phyloP scores from a whole-genome alignment of 257 asterid species.

The Fraxinus americana region DNA sequence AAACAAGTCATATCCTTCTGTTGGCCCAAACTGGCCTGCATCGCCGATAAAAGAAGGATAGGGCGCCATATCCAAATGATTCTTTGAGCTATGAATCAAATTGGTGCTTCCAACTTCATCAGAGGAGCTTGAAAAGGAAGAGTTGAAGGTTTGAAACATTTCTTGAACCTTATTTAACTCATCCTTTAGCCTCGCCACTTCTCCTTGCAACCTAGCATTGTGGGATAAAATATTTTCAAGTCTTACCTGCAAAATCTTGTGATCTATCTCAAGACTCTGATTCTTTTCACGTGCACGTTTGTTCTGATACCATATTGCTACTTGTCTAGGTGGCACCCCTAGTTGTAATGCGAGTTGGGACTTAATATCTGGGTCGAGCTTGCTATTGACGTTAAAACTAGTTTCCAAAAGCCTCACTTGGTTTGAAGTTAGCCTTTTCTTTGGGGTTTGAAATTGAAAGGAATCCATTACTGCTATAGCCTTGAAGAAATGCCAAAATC shows the following conservation, averaged over 20 bases:
- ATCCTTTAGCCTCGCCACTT: constrained; percentile 46
- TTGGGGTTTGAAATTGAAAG: constrained; percentile 31
- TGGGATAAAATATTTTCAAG: constrained; percentile 41
- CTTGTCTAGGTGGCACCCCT: constrained; percentile 59
- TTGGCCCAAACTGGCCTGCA: constrained; percentile 36
- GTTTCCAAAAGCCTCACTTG: constrained; percentile 55
- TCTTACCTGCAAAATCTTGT: constrained; percentile 42
- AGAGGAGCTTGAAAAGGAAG: constrained; percentile 34
- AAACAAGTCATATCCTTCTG: constrained; percentile 38
- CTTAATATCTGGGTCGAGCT: constrained; percentile 59
- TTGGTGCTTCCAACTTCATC: constrained; percentile 53
- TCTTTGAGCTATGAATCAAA: constrained; percentile 21
- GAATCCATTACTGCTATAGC: constrained; percentile 31
- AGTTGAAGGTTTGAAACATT: too few relatives aligned
- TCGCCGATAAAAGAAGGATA: constrained; percentile 46
- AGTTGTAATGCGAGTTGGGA: constrained; percentile 53
- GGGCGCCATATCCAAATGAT: constrained; percentile 45
- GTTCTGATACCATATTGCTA: constrained; percentile 78
- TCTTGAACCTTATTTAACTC: constrained; percentile 44
- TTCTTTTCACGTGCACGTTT: constrained; percentile 69
- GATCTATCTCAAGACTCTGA: constrained; percentile 58
- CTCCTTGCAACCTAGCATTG: constrained; percentile 44
- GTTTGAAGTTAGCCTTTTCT: constrained; percentile 56
- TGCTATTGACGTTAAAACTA: constrained; percentile 49
- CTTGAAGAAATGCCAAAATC: neutral